Evolutionary conservation across 768 basidiomycete species (phyloP).

Genomic region (Dentipellis fragilis): DNA sequence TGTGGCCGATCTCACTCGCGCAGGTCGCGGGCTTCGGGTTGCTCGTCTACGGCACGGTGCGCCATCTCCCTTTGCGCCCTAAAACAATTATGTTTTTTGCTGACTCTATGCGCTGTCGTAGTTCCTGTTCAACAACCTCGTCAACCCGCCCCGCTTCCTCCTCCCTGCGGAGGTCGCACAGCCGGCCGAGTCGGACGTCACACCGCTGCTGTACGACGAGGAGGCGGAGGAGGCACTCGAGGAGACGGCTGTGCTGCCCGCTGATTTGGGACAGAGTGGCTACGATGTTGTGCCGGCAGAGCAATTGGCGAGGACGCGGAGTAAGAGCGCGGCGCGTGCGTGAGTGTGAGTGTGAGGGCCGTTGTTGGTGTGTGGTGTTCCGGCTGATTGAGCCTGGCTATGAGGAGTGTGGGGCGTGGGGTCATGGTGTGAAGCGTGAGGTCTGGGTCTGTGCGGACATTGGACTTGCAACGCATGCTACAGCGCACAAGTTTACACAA

Average conservation of each 20-base stretch:
- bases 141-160: conserved; percentile 57
- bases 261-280: conserved; percentile 72
- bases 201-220: conserved; percentile 45
- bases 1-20: conserved; percentile 73
- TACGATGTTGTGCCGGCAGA: conserved; percentile 67
- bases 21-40: conserved; percentile 81
- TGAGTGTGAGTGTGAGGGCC: no score
- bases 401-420: no score
- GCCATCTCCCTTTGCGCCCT: conserved; percentile 16
- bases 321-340: background rate
- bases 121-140: conserved; percentile 88
- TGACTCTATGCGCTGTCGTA: conserved; percentile 18
- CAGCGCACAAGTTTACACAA: no score
- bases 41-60: conserved; percentile 86
- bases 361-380: background rate
- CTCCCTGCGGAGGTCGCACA: conserved; percentile 25
- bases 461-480: no score
- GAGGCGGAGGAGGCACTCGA: conserved; percentile 56
- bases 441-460: no score
- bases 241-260: conserved; percentile 76
- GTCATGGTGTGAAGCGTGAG: no score
- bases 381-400: no score
- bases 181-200: conserved; percentile 16
- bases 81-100: no score
- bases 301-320: background rate